phyloP scores from a whole-genome alignment of 2,329 filamentous ascomycete species.

The Fusarium sublunatum region DNA sequence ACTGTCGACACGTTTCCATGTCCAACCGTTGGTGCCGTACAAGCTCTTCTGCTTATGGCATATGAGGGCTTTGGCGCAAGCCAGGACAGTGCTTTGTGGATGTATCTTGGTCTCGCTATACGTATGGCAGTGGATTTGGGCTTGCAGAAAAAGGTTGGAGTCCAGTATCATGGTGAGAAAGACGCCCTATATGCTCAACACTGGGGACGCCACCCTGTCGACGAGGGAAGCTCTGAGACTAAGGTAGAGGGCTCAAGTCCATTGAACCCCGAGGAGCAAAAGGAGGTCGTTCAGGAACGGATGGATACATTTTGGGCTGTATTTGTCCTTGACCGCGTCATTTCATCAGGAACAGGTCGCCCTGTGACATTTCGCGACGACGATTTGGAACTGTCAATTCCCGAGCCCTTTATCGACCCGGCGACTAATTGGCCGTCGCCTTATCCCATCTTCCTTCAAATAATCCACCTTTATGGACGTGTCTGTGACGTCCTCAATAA shows the following conservation, averaged over 20 bases:
- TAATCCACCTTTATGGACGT: constrained; percentile 86
- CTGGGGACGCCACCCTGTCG: constrained; percentile 53
- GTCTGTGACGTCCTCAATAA: constrained; percentile 88
- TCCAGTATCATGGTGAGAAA: constrained; percentile 69
- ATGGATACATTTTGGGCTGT: constrained; percentile 92
- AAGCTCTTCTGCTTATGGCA: constrained; percentile 84
- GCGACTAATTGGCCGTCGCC: constrained; percentile 78
- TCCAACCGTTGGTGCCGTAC: constrained; percentile 84
- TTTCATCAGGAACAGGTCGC: constrained; percentile 86
- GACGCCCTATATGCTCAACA: constrained; percentile 62
- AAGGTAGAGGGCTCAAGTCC: constrained; percentile 57
- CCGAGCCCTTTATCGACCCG: constrained; percentile 61
- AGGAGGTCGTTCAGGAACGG: constrained; percentile 80
- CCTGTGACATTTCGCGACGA: constrained; percentile 86
- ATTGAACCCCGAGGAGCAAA: constrained; percentile 63
- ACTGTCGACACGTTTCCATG: constrained; percentile 86
- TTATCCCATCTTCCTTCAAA: constrained; percentile 82
- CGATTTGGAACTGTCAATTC: constrained; percentile 84
- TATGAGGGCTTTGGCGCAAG: constrained; percentile 91
- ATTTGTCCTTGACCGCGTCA: constrained; percentile 87
- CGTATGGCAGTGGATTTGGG: constrained; percentile 84
- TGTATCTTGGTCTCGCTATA: constrained; percentile 90
- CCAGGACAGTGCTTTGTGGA: constrained; percentile 91
- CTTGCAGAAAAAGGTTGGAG: constrained; percentile 82
- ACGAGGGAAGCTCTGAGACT: constrained; percentile 54